Evolutionary conservation across 2,329 filamentous ascomycete genomes (phyloP).

Genomic region (Phyllosticta ampelicida): DNA sequence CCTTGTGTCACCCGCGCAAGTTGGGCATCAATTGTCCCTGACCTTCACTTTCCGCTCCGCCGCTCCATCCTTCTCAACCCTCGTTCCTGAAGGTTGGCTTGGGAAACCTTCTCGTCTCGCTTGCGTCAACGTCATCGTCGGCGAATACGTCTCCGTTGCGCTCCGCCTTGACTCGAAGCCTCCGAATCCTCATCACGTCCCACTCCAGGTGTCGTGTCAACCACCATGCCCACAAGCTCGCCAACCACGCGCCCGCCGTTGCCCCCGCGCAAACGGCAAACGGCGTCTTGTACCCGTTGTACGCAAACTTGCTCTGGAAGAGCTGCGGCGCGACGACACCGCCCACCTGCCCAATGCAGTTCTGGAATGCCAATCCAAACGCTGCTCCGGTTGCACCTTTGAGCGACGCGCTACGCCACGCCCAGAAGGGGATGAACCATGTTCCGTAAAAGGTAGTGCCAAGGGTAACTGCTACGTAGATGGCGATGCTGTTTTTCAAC

Average conservation of each 20-base stretch:
- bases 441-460: slow-evolving; percentile 34
- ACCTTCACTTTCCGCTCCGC: background rate
- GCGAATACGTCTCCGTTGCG: slow-evolving; percentile 12
- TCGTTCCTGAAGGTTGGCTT: background rate
- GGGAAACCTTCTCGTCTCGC: background rate
- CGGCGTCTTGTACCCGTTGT: slow-evolving; percentile 30
- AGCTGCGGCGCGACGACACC: slow-evolving; percentile 37
- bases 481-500: slow-evolving; percentile 27
- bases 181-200: slow-evolving; percentile 23
- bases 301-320: slow-evolving; percentile 33
- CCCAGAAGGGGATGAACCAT: slow-evolving; percentile 39
- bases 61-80: background rate
- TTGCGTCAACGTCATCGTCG: slow-evolving; percentile 5
- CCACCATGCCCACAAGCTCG: slow-evolving; percentile 33
- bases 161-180: slow-evolving; percentile 14
- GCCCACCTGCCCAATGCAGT: slow-evolving; percentile 34
- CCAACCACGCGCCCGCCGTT: slow-evolving; percentile 23
- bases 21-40: background rate
- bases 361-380: slow-evolving; percentile 35
- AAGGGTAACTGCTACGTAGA: slow-evolving; percentile 36
- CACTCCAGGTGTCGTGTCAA: slow-evolving; percentile 32
- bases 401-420: slow-evolving; percentile 33
- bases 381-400: slow-evolving; percentile 35
- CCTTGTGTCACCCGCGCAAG: no score
- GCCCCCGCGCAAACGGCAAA: slow-evolving; percentile 30